These are phyloP conservation scores for Triticum dicoccoides DNA, from an alignment of 176 grass and related monocot genomes.

Conservation along the genomic window DNA sequence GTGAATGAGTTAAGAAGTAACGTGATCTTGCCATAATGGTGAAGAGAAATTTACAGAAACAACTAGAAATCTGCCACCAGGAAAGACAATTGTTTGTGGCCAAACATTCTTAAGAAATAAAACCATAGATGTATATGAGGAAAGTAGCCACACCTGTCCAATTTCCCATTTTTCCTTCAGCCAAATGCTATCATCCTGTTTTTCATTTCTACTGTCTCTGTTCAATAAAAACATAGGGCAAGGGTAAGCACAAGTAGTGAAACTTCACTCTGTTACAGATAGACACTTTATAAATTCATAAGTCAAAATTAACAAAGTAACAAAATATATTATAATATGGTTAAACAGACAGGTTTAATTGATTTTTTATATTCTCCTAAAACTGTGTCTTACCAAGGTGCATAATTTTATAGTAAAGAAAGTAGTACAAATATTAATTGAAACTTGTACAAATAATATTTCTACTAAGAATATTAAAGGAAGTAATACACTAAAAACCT, in stretches of 20 bases:
- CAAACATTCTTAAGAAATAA: background rate
- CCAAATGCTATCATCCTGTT: constrained; percentile 73
- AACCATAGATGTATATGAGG: background rate
- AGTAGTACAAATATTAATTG: background rate
- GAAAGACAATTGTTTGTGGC: background rate
- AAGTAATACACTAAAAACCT: background rate
- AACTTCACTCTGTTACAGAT: background rate
- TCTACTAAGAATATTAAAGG: background rate
- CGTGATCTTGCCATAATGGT: background rate
- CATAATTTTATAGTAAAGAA: background rate
- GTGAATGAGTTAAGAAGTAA: background rate
- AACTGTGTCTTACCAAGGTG: background rate
- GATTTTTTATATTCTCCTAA: background rate
- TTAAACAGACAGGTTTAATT: background rate
- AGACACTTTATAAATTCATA: background rate
- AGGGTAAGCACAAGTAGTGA: constrained; percentile 6
- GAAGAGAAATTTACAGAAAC: background rate
- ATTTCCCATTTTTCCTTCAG: constrained; percentile 84
- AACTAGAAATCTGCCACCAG: background rate
- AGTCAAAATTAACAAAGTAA: background rate
- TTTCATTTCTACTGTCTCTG: constrained; percentile 51
- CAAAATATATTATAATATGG: background rate
- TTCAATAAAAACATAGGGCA: constrained; percentile 7
- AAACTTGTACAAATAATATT: background rate
- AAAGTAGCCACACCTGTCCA: constrained; percentile 63